Base-by-base conservation (phyloP, 2,329 filamentous ascomycete species). In the Phyllosticta citrichinensis region DNA sequence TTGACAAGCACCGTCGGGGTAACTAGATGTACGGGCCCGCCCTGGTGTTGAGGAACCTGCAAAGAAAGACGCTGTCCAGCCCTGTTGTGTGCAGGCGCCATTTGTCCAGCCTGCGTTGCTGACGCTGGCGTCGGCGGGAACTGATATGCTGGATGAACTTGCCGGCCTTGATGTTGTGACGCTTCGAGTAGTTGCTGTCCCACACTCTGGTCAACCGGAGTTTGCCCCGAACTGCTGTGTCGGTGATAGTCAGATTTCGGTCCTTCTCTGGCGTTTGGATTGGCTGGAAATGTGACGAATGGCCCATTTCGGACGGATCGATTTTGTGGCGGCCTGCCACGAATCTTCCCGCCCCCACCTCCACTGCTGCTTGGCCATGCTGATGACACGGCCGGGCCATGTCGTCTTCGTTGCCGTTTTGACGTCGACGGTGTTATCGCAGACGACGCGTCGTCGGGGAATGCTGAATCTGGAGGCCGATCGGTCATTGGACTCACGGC, bases 351-450 rank as follows among this genome's bases (percentile, higher is more conserved):
- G 4, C 80, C 83, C 1, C 83, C 76, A 12, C 84, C 79, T 50
- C 80, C 78, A 17, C 83, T 83, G 62, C 81, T 83, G 64, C 84
- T 84, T 60, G 87, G 85, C 92, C 92, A 97, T 0, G 92, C 92
- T 10, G 91, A 96, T 0, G 91, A 96, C 0, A 96, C 90, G 6
- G 89, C 91, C 0, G 91, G 88, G 0, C 91, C 91, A 70, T 95
- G 88, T 3, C 87, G 80, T 60, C 82, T 73, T 5, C 79, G 73
- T 64, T 80, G 86, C 40, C 73, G 73, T 12, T 74, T 69, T 30
- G 27, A 30, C 55, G 71, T 71, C 58, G 82, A 84, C 0, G 87
- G 85, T 3, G 87, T 88, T n/a, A 89, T 79, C 3, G 89, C 88
- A 0, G 90, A 91, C 56, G 81, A 85, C 10, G 89, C 87, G 64